Evolutionary conservation across 768 basidiomycete genomes (phyloP).

Genomic region (Chalciporus piperatus): DNA sequence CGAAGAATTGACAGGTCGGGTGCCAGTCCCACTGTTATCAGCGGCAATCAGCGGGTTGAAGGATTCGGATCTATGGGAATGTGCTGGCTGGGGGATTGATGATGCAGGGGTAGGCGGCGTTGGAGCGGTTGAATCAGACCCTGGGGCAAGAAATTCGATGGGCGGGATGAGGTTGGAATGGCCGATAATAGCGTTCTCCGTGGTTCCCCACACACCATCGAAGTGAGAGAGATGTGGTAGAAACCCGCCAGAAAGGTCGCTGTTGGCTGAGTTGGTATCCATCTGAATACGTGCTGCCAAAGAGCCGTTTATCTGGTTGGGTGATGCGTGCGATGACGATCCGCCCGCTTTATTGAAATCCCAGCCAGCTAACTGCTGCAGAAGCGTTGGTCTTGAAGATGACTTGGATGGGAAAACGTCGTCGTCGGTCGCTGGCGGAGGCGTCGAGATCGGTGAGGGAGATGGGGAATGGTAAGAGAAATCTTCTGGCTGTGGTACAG

Average conservation of each 20-base stretch:
- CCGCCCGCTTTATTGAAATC: background rate
- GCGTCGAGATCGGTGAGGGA: constrained; percentile 15
- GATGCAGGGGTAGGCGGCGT: constrained; percentile 13
- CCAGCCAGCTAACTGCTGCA: constrained; percentile 19
- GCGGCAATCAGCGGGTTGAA: background rate
- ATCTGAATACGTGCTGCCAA: constrained; percentile 28
- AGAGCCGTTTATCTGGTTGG: constrained; percentile 12
- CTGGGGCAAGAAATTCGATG: constrained; percentile 26
- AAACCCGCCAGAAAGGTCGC: background rate
- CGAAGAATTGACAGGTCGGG: background rate
- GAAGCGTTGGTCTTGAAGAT: constrained; percentile 20
- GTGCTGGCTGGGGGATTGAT: background rate
- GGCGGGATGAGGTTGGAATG: constrained; percentile 27
- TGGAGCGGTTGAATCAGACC: constrained; percentile 11
- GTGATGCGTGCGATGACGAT: background rate
- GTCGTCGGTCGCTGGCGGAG: constrained; percentile 3
- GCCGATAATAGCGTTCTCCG: background rate
- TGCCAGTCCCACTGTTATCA: background rate
- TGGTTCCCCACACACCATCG: background rate
- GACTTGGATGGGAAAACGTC: constrained; percentile 2
- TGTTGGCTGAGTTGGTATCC: background rate
- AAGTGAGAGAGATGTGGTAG: background rate
- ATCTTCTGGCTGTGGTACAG: constrained; percentile 30
- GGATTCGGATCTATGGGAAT: background rate
- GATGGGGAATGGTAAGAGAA: constrained; percentile 27